Conservation (phyloP, 169 alveolate species). For the Condylostoma magnum region DNA sequence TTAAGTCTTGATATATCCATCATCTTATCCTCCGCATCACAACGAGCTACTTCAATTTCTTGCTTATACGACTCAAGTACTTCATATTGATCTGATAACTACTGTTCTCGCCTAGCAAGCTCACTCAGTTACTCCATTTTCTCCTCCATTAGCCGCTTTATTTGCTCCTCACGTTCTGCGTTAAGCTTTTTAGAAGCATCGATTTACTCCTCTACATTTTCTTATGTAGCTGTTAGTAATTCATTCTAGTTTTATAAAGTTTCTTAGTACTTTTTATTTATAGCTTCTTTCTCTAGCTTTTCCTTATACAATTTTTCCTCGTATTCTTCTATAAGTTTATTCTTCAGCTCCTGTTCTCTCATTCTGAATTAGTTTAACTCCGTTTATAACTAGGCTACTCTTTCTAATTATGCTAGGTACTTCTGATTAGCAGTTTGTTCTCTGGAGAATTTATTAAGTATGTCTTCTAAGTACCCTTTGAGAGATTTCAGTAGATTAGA, state of each 20-base stretch:
- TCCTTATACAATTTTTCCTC: background rate
- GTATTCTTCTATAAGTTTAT: constrained; percentile 14
- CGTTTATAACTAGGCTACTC: constrained; percentile 1
- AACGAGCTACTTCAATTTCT: background rate
- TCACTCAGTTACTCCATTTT: constrained; percentile 4
- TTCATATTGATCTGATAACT: background rate
- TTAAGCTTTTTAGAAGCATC: background rate
- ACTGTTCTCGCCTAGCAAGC: constrained; percentile 2
- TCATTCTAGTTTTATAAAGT: background rate
- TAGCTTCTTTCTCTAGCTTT: background rate
- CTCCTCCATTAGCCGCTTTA: constrained; percentile 1
- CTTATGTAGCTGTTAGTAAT: background rate
- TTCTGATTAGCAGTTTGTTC: constrained; percentile 1
- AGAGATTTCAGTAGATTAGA: background rate
- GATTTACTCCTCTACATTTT: background rate
- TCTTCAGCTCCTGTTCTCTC: constrained; percentile 6
- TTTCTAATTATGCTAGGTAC: constrained; percentile 3
- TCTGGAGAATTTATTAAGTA: constrained; percentile 3
- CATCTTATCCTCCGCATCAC: constrained; percentile 1
- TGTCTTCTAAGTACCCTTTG: constrained; percentile 19
- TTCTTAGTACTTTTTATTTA: background rate
- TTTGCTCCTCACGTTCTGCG: constrained; percentile 17
- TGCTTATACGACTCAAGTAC: constrained; percentile 23
- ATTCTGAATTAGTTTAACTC: constrained; percentile 1
- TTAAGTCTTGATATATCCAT: background rate